Base-by-base conservation (phyloP, 805 yeast genomes). In the Middelhovenomyces tepae region DNA sequence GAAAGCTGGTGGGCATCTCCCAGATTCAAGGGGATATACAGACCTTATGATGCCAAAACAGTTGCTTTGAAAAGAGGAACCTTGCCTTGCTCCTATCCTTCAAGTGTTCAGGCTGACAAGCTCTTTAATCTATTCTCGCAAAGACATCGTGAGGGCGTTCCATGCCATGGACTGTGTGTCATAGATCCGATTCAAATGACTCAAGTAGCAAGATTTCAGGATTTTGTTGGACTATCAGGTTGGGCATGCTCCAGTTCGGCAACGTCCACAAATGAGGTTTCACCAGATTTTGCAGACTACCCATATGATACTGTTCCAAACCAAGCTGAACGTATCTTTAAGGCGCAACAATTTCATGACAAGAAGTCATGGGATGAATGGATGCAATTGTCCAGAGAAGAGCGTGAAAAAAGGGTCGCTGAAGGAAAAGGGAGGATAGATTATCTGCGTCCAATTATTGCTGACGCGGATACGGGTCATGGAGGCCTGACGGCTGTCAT, bases 221-320 rank as follows among this genome's bases (percentile, higher is more conserved):
- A 65, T 44, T 67, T 59, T 13, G 61, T 64, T 5, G 74, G 65
- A 46, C 65, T 68, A 19, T 66, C 72, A 20, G 78, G 78, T 1
- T 73, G 73, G 71, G 78, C 72, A 2, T 67, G 65, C 28, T 67
- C 73, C 2, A 60, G 71, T 11, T 65, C 67, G 1, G 45, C 71
- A 34, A 71, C 73, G 3, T 60, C 73, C 1, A 72, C 76, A 2
- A 66, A 71, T 43, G 78, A 73, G 38, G 74, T 69, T 4, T 64
- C 71, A 1, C 75, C 78, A 1, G 79, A 73, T 46, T 69, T 70
- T 50, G 79, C 77, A 17, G 79, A 73, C 45, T 73, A 73, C 45
- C 78, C 79, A 0, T 71, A 72, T 42, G 71, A 72, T 43, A 73
- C 78, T 0, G 75, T 73, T 2, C 78, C 78, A 8, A 69, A 68